Conservation (phyloP, 2,329 filamentous ascomycete genomes). For the Aquanectria penicillioides region DNA sequence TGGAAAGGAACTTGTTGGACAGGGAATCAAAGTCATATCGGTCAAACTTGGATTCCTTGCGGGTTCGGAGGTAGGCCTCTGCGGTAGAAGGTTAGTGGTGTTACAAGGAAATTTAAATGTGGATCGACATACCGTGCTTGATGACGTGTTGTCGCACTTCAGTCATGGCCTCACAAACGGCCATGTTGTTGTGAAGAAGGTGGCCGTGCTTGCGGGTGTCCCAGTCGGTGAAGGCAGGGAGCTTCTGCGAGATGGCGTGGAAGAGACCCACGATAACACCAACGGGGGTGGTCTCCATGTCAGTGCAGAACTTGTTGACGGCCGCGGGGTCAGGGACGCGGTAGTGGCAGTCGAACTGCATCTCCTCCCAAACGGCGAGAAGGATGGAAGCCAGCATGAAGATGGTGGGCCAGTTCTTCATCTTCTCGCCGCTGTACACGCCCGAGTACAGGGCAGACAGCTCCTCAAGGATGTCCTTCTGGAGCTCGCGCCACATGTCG, state of each 20-base stretch:
- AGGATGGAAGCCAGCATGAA: conserved; percentile 97
- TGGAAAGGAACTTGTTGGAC: conserved; percentile 97
- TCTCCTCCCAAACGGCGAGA: conserved; percentile 95
- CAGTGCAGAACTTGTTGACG: conserved; percentile 93
- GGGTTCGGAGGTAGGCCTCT: conserved; percentile 89
- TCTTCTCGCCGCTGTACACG: conserved; percentile 95
- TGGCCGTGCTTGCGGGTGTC: conserved; percentile 92
- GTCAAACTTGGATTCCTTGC: conserved; percentile 85
- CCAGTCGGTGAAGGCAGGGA: conserved; percentile 93
- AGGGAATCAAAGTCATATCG: conserved; percentile 92
- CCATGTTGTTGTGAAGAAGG: conserved; percentile 87
- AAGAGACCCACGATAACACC: conserved; percentile 97
- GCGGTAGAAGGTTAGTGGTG: conserved; percentile 41
- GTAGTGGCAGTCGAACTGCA: conserved; percentile 99
- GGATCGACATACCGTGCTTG: conserved; percentile 81
- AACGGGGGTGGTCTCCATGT: conserved; percentile 96
- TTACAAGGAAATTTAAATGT: not conserved
- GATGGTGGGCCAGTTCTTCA: conserved; percentile 99
- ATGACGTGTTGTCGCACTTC: conserved; percentile 92
- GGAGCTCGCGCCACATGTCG: conserved; percentile 97
- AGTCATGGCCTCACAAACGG: conserved; percentile 95
- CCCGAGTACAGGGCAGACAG: conserved; percentile 94
- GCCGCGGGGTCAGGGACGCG: conserved; percentile 84
- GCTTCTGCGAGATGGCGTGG: conserved; percentile 97
- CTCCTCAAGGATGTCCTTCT: conserved; percentile 96